These are phyloP conservation scores for Wakefieldia striispora DNA, from an alignment of 768 basidiomycete genomes.

Conservation along the genomic window DNA sequence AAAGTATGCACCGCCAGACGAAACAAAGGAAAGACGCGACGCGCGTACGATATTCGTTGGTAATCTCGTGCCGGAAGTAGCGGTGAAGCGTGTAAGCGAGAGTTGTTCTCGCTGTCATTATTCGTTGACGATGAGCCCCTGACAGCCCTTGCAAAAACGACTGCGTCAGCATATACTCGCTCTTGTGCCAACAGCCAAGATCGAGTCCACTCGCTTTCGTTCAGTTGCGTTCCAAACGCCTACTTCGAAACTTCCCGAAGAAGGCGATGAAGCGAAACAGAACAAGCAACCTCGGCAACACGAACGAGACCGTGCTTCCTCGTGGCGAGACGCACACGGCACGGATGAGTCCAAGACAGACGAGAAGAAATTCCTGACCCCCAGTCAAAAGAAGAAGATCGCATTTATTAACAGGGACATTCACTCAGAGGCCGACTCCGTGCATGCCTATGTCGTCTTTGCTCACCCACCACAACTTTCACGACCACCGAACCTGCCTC, in stretches of 20 bases:
- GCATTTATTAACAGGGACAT: conserved; percentile 94
- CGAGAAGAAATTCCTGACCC: conserved; percentile 69
- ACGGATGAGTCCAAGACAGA: conserved; percentile 44
- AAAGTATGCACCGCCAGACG: conserved; percentile 62
- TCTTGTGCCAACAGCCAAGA: conserved; percentile 69
- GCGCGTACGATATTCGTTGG: conserved; percentile 90
- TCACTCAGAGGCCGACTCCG: conserved; percentile 69
- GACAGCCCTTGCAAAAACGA: conserved; percentile 70
- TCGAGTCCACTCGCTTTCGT: conserved; percentile 92
- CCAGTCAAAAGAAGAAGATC: conserved; percentile 87
- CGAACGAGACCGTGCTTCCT: conserved; percentile 55
- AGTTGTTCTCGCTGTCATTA: neutral
- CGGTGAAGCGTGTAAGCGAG: conserved; percentile 66
- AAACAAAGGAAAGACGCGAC: conserved; percentile 72
- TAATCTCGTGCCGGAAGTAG: conserved; percentile 76
- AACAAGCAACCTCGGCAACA: conserved; percentile 42
- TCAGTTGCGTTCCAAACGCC: conserved; percentile 89
- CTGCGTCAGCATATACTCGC: conserved; percentile 75
- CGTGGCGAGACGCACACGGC: conserved; percentile 51
- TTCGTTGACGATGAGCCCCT: conserved; percentile 1
- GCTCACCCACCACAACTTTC: conserved; percentile 55
- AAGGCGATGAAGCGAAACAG: conserved; percentile 30
- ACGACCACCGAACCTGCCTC: conserved; percentile 51
- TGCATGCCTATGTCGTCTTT: conserved; percentile 92
- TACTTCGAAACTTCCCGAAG: conserved; percentile 57